Evolutionary conservation across 1,139 yeast genomes (phyloP).

Genomic region (Yamadazyma pseudoaaseri): DNA sequence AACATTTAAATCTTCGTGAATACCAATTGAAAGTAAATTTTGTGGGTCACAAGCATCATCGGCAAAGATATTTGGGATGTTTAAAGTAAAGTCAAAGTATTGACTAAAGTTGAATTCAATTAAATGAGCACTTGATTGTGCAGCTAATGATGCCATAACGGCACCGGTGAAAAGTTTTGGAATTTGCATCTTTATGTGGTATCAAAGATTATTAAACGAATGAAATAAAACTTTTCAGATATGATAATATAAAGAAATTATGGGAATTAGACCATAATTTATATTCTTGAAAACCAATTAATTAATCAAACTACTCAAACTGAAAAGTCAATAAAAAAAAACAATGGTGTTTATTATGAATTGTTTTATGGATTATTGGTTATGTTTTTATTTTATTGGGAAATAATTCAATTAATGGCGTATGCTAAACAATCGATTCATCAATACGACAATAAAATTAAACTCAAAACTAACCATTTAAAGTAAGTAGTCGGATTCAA

Average conservation of each 20-base stretch:
- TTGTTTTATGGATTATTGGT: background rate
- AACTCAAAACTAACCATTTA: no score
- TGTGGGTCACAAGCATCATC: slow-evolving; percentile 10
- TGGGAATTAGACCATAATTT: slow-evolving; percentile 1
- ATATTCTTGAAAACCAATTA: slow-evolving; percentile 1
- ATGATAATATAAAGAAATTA: background rate
- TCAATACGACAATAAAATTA: background rate
- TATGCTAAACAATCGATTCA: background rate
- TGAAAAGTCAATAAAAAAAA: no score
- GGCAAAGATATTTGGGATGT: slow-evolving; percentile 8
- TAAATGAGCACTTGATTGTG: slow-evolving; percentile 10
- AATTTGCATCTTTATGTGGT: slow-evolving; percentile 12
- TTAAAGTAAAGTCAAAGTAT: slow-evolving; percentile 14
- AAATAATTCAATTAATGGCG: background rate
- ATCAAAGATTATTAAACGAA: slow-evolving; percentile 9
- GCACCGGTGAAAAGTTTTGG: slow-evolving; percentile 13
- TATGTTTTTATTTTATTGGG: background rate
- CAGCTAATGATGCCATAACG: slow-evolving; percentile 13
- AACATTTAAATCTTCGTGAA: slow-evolving; percentile 10
- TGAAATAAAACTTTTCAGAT: slow-evolving; percentile 4
- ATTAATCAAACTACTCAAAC: no score
- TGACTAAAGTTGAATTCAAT: slow-evolving; percentile 10
- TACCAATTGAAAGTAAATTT: slow-evolving; percentile 13
- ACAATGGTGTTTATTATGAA: slow-evolving; percentile 1
- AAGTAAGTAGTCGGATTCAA: no score